Conservation (phyloP, 1,284 basidiomycete species). For the Ganoderma lingzhi region DNA sequence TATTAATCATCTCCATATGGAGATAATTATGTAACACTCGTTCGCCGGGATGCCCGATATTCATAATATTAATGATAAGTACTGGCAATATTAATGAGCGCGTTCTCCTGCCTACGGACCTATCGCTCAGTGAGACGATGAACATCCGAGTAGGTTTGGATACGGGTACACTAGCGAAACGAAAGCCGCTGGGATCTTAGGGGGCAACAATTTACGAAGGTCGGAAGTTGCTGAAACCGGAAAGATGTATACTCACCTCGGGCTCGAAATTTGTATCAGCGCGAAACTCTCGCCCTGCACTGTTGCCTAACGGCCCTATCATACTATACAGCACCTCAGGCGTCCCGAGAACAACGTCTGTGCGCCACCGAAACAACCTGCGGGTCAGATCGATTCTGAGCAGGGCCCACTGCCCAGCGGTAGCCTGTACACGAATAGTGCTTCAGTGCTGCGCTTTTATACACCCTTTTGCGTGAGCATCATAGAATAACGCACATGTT, state of each 20-base stretch:
- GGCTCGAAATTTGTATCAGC: neutral
- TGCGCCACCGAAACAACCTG: neutral
- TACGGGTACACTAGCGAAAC: too few species aligned
- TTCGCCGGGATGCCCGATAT: neutral
- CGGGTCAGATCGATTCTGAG: neutral
- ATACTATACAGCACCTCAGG: too few species aligned
- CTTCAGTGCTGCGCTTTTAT: neutral
- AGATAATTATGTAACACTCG: neutral
- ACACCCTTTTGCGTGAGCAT: too few species aligned
- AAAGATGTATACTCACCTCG: neutral
- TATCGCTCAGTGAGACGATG: too few species aligned
- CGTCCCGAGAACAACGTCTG: too few species aligned
- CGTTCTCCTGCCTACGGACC: too few species aligned
- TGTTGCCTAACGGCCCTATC: too few species aligned
- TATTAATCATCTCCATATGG: neutral
- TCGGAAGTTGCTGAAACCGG: neutral
- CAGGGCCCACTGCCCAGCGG: neutral
- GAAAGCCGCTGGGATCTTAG: neutral
- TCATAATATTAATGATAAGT: neutral
- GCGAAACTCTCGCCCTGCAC: neutral
- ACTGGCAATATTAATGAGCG: neutral
- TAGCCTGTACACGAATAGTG: neutral
- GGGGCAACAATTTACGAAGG: neutral
- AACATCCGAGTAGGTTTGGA: too few species aligned
- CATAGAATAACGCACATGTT: neutral